Conservation (phyloP, 495 filamentous ascomycete genomes). For the Podospora bellae-mahoneyi region DNA sequence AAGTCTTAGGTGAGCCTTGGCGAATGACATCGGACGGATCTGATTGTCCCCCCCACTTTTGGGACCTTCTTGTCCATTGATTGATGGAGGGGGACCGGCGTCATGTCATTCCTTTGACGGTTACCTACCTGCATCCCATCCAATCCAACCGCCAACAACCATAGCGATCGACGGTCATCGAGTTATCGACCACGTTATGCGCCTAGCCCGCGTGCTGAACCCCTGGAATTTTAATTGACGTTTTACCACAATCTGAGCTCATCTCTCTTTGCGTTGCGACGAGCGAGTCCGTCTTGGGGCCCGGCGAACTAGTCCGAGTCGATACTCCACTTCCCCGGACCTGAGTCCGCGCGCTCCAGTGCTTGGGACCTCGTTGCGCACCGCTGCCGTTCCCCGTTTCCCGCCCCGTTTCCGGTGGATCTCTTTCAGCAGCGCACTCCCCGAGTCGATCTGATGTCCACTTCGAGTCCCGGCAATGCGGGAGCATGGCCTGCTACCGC, state of each 20-base stretch:
- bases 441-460: not conserved
- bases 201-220: not conserved
- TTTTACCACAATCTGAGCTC: not conserved
- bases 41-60: not conserved
- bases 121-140: not conserved
- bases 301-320: not conserved
- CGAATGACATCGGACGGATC: not conserved
- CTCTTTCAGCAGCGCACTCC: not conserved
- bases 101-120: not conserved
- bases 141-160: not conserved
- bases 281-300: not conserved
- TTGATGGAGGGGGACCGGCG: not conserved
- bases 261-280: not conserved
- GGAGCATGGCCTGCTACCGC: not conserved
- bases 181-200: not conserved
- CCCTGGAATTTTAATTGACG: not conserved
- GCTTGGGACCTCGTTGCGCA: not conserved
- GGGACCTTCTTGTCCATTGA: not conserved
- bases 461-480: not conserved
- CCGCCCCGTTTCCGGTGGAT: not conserved
- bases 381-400: not conserved
- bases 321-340: not conserved
- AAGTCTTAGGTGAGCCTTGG: not conserved
- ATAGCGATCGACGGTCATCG: not conserved
- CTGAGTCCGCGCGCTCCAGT: not conserved